Evolutionary conservation across 176 grass and related monocot species (phyloP).

Genomic region (Poa pratensis): DNA sequence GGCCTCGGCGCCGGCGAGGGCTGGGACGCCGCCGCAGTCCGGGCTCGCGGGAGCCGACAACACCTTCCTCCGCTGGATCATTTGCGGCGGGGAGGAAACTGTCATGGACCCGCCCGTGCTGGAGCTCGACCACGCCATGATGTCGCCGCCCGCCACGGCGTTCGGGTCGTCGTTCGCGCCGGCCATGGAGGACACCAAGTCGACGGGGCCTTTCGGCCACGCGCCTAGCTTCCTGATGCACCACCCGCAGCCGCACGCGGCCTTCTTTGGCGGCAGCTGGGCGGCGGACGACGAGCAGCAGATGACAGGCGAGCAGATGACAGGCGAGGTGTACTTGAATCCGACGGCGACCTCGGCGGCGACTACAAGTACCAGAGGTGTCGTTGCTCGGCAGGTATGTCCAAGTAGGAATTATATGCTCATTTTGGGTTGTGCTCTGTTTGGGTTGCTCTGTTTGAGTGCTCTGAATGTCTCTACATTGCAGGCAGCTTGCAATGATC

Average conservation of each 20-base stretch:
- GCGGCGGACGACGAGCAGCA: too few species aligned
- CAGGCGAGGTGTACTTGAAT: too few species aligned
- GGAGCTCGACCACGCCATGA: conserved; percentile 54
- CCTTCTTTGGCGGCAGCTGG: conserved; percentile 74
- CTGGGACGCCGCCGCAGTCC: conserved; percentile 46
- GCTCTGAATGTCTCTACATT: too few species aligned
- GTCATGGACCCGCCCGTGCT: conserved; percentile 65
- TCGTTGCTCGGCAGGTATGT: too few species aligned
- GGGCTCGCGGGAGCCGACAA: conserved; percentile 42
- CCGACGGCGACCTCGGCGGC: too few species aligned
- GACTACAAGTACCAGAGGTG: too few species aligned
- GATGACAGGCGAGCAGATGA: too few species aligned
- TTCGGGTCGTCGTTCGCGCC: conserved; percentile 44
- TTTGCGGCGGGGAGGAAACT: conserved; percentile 76
- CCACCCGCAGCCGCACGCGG: conserved; percentile 56
- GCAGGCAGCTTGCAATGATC: too few species aligned
- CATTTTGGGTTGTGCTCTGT: too few species aligned
- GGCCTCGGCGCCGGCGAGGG: conserved; percentile 50
- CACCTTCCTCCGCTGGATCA: conserved; percentile 86
- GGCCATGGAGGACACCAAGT: conserved; percentile 55
- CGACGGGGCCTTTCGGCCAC: conserved; percentile 39
- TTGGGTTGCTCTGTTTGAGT: too few species aligned
- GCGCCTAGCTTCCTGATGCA: conserved; percentile 47
- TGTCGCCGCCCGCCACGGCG: conserved; percentile 26
- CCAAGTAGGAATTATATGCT: too few species aligned